Conservation (phyloP, 1,139 yeast species). For the Suzukiozyma palmioleophila region DNA sequence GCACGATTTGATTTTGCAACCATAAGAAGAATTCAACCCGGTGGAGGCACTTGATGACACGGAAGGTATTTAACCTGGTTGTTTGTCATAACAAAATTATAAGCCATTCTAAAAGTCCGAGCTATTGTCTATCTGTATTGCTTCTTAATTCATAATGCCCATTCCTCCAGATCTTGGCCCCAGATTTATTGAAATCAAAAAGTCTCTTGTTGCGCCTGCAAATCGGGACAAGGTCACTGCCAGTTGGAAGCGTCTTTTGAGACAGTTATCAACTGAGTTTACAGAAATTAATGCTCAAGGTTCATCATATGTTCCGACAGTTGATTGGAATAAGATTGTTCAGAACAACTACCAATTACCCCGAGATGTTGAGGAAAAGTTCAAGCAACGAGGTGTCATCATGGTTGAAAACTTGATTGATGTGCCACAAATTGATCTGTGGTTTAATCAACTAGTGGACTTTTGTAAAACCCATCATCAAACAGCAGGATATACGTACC, state of each 20-base stretch:
- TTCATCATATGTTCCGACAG: conserved; percentile 13
- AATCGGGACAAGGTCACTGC: conserved; percentile 16
- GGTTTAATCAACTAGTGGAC: conserved; percentile 17
- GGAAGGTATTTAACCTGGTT: too few relatives aligned
- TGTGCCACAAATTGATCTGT: conserved; percentile 11
- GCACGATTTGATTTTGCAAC: too few relatives aligned
- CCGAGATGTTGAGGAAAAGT: conserved; percentile 8
- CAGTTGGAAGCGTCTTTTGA: conserved; percentile 20
- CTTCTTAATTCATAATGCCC: neutral
- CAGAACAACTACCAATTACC: conserved; percentile 12
- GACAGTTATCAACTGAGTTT: conserved; percentile 14
- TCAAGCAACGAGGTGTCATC: conserved; percentile 15
- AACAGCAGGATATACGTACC: conserved; percentile 25
- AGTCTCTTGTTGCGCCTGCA: conserved; percentile 17
- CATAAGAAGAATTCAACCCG: too few relatives aligned
- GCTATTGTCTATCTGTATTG: neutral
- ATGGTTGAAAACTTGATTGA: conserved; percentile 20
- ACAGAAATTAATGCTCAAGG: conserved; percentile 13
- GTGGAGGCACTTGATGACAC: too few relatives aligned
- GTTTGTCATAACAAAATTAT: too few relatives aligned
- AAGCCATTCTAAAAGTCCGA: too few relatives aligned
- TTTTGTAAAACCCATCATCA: conserved; percentile 24
- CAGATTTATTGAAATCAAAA: conserved; percentile 13
- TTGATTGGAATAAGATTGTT: conserved; percentile 14
- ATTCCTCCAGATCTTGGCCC: conserved; percentile 11